Evolutionary conservation across 2,329 filamentous ascomycete species (phyloP), one percentile per base, ranked within the genome.

Genomic region (Clonostachys rosea): DNA sequence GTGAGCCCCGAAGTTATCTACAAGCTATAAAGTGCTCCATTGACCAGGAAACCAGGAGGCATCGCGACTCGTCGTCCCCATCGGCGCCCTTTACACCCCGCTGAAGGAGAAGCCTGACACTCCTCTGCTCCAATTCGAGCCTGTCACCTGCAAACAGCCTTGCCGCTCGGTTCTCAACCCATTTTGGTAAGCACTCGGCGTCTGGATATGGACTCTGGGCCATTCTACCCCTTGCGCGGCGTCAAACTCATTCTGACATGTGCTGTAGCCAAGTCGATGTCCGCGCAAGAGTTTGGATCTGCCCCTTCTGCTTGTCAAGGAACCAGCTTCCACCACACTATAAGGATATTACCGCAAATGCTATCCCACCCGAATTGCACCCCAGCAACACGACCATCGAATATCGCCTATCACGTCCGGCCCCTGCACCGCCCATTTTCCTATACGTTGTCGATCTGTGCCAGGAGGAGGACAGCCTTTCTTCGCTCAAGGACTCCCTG

Each of bases 131-230:
- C 89, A 95, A 66, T 97, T 97, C 70, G 92, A 97, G 70, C 94
- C 94, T 16, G 90, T 99, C 40, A 91, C 89, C 51, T 99, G 94
- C 84, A 96, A 96, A 71, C 83, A 88, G 65, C 94, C 94, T 52
- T 99, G 94, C 70, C 87, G 91, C 68, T 92, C 92, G 47, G 91
- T 97, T 36, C 77, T 99, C 66, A 99, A 99, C 66, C 94, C 94
- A 41, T 97, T 91, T 76, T 96, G 92, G 91, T 95, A 78, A 61
- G 81, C 61, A 30, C 9, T 30, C 10, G 24, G 24, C 16, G 16
- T 40, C 12, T 13, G n/a, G 17, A 13, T 20, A 17, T 24, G 40
- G 20, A 42, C 12, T 8, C 16, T 42, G 40, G 4, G 14, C 14
- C 14, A 43, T 14, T 34, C 30, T 20, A 30, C 6, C 17, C 17